phyloP scores from a whole-genome alignment of 1,284 basidiomycete species.

The Malassezia sympodialis region DNA sequence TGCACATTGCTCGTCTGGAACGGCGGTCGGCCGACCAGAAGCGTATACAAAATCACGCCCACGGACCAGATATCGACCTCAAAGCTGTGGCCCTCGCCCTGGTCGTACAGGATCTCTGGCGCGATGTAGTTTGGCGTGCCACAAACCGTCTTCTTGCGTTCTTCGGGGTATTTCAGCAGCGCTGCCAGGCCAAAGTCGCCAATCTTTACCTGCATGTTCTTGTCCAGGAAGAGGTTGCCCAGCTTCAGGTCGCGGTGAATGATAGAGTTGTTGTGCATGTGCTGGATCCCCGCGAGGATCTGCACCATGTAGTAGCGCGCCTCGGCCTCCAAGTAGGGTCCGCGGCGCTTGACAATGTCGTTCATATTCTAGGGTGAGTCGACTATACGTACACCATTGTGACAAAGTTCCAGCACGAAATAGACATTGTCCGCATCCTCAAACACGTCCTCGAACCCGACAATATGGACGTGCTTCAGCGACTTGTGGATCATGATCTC shows the following conservation, averaged over 20 bases:
- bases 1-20: constrained; percentile 92
- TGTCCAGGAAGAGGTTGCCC: constrained; percentile 87
- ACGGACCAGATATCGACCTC: constrained; percentile 98
- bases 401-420: constrained; percentile 87
- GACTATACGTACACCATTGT: constrained; percentile 58
- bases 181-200: constrained; percentile 96
- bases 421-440: constrained; percentile 93
- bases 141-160: constrained; percentile 96
- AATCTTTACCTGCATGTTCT: constrained; percentile 86
- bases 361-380: constrained; percentile 55
- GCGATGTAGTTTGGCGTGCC: constrained; percentile 99
- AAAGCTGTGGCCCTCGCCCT: constrained; percentile 88
- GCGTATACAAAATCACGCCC: constrained; percentile 85
- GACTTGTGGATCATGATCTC: constrained; percentile 97
- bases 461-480: constrained; percentile 83
- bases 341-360: constrained; percentile 80
- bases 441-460: constrained; percentile 84
- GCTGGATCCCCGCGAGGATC: constrained; percentile 85
- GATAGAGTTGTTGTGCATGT: constrained; percentile 84
- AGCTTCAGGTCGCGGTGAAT: constrained; percentile 63
- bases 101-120: constrained; percentile 91
- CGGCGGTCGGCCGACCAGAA: constrained; percentile 82
- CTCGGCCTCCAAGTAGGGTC: constrained; percentile 83
- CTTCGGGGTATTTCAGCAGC: constrained; percentile 86
- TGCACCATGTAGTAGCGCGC: constrained; percentile 85